Percentiles rank a stretch among this genome's conserved stretches.
Conservation (phyloP, 352 stramenopile genomes). For the Halophytophthora batemanensis region DNA sequence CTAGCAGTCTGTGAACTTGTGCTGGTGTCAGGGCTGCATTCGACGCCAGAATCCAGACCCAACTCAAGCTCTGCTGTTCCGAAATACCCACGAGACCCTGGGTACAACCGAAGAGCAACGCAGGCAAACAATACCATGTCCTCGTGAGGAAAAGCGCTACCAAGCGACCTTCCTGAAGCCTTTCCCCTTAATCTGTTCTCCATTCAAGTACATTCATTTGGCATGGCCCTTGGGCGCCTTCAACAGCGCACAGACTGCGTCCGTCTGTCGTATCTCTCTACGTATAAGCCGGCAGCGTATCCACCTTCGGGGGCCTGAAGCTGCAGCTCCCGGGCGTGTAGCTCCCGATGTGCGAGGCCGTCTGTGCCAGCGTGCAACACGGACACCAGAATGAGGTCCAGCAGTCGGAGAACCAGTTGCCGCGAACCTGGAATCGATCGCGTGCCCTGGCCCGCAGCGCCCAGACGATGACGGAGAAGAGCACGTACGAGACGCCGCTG, state of each 20-base stretch:
- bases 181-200: neutral
- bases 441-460: conserved; percentile 14
- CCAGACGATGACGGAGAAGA: conserved; percentile 23
- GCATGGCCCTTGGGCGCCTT: neutral
- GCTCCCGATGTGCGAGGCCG: conserved; percentile 48
- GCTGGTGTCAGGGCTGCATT: too few relatives aligned
- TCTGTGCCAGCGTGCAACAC: conserved; percentile 39
- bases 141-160: too few relatives aligned
- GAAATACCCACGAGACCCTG: too few relatives aligned
- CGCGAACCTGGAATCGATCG: conserved; percentile 11
- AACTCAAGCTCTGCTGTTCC: too few relatives aligned
- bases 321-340: conserved; percentile 37
- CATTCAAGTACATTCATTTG: neutral
- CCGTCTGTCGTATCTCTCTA: conserved; percentile 2
- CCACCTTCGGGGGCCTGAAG: conserved; percentile 21
- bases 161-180: neutral
- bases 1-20: too few relatives aligned
- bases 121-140: too few relatives aligned
- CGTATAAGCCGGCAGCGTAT: conserved; percentile 29
- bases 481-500: conserved; percentile 15
- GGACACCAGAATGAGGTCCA: conserved; percentile 26
- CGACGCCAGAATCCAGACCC: too few relatives aligned
- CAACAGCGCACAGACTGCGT: neutral
- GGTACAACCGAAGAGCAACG: too few relatives aligned
- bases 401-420: conserved; percentile 23